phyloP scores from a whole-genome alignment of 129 eudicot genomes.

The Centella asiatica region DNA sequence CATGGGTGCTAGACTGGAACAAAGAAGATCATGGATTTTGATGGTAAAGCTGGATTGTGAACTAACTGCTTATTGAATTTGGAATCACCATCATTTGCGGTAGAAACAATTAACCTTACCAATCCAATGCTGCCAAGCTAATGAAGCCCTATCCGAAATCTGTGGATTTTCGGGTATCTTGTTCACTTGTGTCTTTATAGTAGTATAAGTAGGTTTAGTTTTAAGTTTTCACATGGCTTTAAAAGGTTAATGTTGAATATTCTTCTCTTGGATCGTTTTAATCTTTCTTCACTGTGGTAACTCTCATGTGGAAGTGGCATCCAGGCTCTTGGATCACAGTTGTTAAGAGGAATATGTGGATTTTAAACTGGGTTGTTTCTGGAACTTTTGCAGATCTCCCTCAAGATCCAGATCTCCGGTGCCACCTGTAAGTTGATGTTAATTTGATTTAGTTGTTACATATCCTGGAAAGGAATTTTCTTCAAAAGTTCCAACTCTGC shows the following conservation, averaged over 20 bases:
- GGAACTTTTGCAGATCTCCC: slow-evolving; percentile 99
- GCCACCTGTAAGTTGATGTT: slow-evolving; percentile 68
- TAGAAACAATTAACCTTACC: slow-evolving; percentile 26
- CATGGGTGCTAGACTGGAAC: slow-evolving; percentile 77
- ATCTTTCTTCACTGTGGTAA: slow-evolving; percentile 41
- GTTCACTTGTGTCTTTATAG: slow-evolving; percentile 22
- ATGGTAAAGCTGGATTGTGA: slow-evolving; percentile 67
- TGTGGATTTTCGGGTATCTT: slow-evolving; percentile 31
- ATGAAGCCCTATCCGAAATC: slow-evolving; percentile 33
- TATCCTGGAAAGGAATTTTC: background rate
- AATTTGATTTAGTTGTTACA: background rate
- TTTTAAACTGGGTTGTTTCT: slow-evolving; percentile 81
- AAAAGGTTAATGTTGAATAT: background rate
- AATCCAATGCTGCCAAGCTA: slow-evolving; percentile 29
- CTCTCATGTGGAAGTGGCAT: slow-evolving; percentile 71
- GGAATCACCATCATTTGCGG: slow-evolving; percentile 29
- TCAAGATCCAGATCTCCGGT: slow-evolving; percentile 96
- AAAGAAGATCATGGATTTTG: slow-evolving; percentile 62
- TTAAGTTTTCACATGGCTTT: slow-evolving; percentile 19
- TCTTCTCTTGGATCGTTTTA: slow-evolving; percentile 22
- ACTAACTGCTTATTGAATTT: slow-evolving; percentile 32
- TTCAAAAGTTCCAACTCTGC: background rate
- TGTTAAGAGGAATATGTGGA: slow-evolving; percentile 69
- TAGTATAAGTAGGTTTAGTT: background rate
- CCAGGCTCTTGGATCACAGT: slow-evolving; percentile 78